Base-by-base conservation (phyloP, 23 red algal species). In the Gracilaria caudata region DNA sequence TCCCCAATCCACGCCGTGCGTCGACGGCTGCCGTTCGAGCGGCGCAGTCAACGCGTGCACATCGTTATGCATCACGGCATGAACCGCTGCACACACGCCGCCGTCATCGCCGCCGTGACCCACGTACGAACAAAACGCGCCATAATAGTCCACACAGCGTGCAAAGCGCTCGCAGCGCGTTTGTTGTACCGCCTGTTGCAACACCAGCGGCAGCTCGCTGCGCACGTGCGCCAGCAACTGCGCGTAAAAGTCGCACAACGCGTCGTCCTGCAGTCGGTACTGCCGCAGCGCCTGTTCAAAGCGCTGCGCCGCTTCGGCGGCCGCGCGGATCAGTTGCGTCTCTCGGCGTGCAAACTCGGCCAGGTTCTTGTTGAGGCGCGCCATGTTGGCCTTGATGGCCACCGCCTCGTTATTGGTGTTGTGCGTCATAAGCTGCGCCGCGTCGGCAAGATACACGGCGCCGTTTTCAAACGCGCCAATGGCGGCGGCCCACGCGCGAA, bases 401-500 rank as follows among this genome's bases (percentile, higher is more conserved):
- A 16, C 16, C 5, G 85, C 85, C n/a, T 89, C 85, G 43, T 59
- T 39, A 45, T 89, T 56, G 37, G 85, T 44, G 61, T 79, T 64
- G 17, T 56, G 68, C 7, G 43, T 45, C 19, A 89, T 55, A 20
- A 21, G 55, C 43, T 89, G 85, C 7, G 85, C 85, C 53, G 63
- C 64, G 57, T 89, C 85, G 34, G 85, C 85, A 6, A 89, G 61
- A 49, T 79, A 77, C 17, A 66, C 39, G 34, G 29, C 25, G 39
- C 23, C 23, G 4, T 64, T 39, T 41, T 89, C 85, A 40, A 66
- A 89, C 16, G 57, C 56, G 35, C 73, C 25, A 55, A 38, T 41
- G 11, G 71, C 85, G 25, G 37, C 85, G 2, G 55, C 55, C 85
- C 85, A 89, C 21, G 85, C 71, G 57, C 85, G 85, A 39, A 73